Conservation (phyloP, 352 stramenopile genomes). For the Blastocystis hominis region DNA sequence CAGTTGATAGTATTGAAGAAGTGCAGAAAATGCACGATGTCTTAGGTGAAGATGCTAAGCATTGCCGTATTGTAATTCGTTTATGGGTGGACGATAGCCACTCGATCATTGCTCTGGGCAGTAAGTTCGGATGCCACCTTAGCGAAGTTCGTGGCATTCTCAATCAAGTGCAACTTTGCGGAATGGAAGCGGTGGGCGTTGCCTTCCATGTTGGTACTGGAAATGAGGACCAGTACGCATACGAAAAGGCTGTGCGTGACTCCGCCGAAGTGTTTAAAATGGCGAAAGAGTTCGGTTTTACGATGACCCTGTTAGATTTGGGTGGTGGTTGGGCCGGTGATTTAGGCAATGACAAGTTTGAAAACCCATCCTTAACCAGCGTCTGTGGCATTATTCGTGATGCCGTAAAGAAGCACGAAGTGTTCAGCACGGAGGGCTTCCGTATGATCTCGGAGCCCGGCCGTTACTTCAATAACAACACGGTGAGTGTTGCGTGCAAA, state of each 20-base stretch:
- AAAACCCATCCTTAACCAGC: background rate
- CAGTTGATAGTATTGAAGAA: constrained; percentile 36
- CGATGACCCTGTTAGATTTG: constrained; percentile 45
- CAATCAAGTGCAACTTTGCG: background rate
- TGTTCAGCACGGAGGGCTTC: background rate
- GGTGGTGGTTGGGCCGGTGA: constrained; percentile 41
- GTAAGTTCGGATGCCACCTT: constrained; percentile 46
- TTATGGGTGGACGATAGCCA: constrained; percentile 48
- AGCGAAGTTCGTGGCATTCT: constrained; percentile 32
- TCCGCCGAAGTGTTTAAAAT: constrained; percentile 15
- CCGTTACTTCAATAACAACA: constrained; percentile 52
- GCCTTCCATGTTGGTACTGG: constrained; percentile 48
- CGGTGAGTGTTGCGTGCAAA: background rate
- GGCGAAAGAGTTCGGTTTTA: constrained; percentile 14
- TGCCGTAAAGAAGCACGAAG: background rate
- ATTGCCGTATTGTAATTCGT: constrained; percentile 44
- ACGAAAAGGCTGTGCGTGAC: constrained; percentile 13
- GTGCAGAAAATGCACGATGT: constrained; percentile 42
- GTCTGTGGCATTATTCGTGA: background rate
- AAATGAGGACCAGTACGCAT: background rate
- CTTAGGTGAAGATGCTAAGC: background rate
- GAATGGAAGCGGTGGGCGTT: constrained; percentile 36
- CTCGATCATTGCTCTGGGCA: background rate
- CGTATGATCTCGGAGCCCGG: constrained; percentile 42
- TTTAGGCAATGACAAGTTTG: background rate